Base-by-base conservation (phyloP, 805 yeast genomes). In the Starmerella sp. region DNA sequence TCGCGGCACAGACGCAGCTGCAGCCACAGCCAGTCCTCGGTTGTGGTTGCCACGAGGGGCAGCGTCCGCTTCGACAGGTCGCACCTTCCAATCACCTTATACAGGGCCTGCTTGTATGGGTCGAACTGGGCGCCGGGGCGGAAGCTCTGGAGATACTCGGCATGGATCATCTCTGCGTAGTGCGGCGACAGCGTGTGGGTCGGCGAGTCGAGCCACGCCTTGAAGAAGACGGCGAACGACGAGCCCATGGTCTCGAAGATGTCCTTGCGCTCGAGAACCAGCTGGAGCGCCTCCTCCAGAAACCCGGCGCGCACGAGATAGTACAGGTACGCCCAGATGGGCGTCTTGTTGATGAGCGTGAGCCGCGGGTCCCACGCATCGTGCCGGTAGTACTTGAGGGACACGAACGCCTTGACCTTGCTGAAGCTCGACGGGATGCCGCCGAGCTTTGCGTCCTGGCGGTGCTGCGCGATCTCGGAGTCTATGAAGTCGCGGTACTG, bases 1-100 rank as follows among this genome's bases (percentile, higher is more conserved):
- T 86, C 91, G 54, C 82, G 79, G 14, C 86, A 80, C 32, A 91
- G 75, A 69, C 81, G 77, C 54, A 93, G 75, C 69, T 93, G 97
- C 66, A 86, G 80, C 98, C 98, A 91, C 50, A 91, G 69, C 97
- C 97, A 91, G 71, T 91, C 97, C 69, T 91, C 97, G 48, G 90
- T 79, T 56, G 95, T 86, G 38, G 81, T 70, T 39, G 84, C 78
- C 34, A 91, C 81, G 81, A 62, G 90, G 71, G 59, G 78, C 72
- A 68, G 81, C 81, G 68, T 82, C 75, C 48, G 84, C 73, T 65
- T 84, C 38, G 54, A 39, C 66, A 71, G 82, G 83, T 77, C 80
- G 69, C 96, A 88, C 68, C 93, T 83, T n/a, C 97, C 97, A 55
- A 91, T 77, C 30, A 93, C 77, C 69, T 93, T 91, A 72, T 87